Percentiles rank a stretch among this genome's conserved stretches.
These are phyloP conservation scores for Athelia psychrophila DNA, from an alignment of 1,284 basidiomycete species.

Conservation along the genomic window DNA sequence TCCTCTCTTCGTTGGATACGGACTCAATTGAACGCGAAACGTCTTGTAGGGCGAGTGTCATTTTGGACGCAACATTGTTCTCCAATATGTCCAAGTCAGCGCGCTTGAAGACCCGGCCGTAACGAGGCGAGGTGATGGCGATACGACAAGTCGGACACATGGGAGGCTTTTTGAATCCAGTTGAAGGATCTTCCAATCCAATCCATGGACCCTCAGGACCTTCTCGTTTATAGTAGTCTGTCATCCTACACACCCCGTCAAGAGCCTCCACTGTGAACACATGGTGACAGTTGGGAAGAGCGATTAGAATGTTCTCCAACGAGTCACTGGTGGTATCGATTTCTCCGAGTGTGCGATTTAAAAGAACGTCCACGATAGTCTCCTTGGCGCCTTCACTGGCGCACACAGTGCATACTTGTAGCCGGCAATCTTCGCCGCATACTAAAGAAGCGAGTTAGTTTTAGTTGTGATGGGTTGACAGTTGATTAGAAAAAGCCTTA, in stretches of 20 bases:
- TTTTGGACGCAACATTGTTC: slow-evolving; percentile 52
- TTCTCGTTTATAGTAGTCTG: slow-evolving; percentile 44
- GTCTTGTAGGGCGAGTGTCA: slow-evolving; percentile 39
- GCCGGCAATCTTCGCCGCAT: slow-evolving; percentile 63
- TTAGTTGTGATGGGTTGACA: too few relatives aligned
- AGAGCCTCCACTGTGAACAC: slow-evolving; percentile 71
- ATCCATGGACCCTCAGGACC: slow-evolving; percentile 32
- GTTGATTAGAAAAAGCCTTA: slow-evolving; percentile 23
- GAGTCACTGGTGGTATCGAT: slow-evolving; percentile 37
- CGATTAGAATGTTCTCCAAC: slow-evolving; percentile 56
- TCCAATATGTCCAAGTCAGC: slow-evolving; percentile 63
- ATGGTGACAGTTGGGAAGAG: slow-evolving; percentile 58
- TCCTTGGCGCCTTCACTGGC: slow-evolving; percentile 34
- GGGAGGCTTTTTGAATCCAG: slow-evolving; percentile 43
- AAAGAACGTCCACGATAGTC: slow-evolving; percentile 56
- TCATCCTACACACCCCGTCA: slow-evolving; percentile 55
- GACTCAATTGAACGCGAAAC: slow-evolving; percentile 25
- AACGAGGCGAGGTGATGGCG: slow-evolving; percentile 49
- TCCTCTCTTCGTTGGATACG: slow-evolving; percentile 14
- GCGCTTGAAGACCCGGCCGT: slow-evolving; percentile 59
- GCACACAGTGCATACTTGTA: slow-evolving; percentile 57
- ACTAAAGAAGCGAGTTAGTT: slow-evolving; percentile 35
- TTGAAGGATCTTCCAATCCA: slow-evolving; percentile 37
- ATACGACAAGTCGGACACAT: slow-evolving; percentile 55
- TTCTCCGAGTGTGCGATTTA: slow-evolving; percentile 50